phyloP scores from a whole-genome alignment of 2,329 filamentous ascomycete genomes.

The Curvularia lunata region DNA sequence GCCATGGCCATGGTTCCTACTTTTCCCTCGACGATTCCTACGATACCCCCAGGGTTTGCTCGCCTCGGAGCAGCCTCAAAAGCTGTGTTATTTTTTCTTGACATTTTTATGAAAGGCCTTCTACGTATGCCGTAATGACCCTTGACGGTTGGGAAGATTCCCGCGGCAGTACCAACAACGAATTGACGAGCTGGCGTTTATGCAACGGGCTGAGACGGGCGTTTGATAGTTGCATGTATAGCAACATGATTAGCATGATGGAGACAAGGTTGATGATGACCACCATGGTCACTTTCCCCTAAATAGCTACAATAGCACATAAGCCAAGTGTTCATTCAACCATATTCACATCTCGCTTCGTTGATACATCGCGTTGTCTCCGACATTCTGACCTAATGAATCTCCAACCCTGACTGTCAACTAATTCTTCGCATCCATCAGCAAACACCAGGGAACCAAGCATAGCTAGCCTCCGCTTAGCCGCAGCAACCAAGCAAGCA shows the following conservation, averaged over 20 bases:
- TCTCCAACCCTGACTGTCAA: no score
- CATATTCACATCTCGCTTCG: not conserved
- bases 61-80: slow-evolving; percentile 16
- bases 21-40: slow-evolving; percentile 13
- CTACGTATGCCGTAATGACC: slow-evolving; percentile 3
- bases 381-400: not conserved
- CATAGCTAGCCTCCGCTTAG: not conserved
- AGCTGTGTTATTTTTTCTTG: slow-evolving; percentile 1
- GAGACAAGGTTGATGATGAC: not conserved
- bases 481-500: not conserved
- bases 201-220: not conserved
- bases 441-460: not conserved
- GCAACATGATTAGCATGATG: not conserved
- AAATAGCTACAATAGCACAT: slow-evolving; percentile 2
- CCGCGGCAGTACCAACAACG: not conserved
- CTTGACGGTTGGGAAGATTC: not conserved
- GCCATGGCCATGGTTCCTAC: not conserved
- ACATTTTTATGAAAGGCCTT: not conserved
- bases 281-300: not conserved
- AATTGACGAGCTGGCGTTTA: slow-evolving; percentile 12
- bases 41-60: slow-evolving; percentile 22
- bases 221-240: not conserved
- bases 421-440: not conserved
- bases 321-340: not conserved
- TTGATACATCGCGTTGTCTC: not conserved